A percentile compares a stretch with the other conserved stretches of the same genome.
Conservation (phyloP, 257 asterid species). For the Eustoma russellianum region DNA sequence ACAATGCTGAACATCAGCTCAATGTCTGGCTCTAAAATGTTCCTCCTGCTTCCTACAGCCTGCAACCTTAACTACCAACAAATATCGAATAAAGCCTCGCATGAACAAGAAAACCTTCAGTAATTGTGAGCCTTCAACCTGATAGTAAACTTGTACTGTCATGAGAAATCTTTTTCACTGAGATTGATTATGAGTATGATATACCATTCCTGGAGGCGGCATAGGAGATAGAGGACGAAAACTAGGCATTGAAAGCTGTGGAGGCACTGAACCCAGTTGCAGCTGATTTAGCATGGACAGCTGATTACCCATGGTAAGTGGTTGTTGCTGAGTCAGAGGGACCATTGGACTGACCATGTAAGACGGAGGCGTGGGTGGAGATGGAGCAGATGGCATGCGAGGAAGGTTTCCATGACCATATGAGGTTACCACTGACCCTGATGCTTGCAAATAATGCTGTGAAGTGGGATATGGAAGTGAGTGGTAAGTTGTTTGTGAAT, state of each 20-base stretch:
- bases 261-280: constrained; percentile 24
- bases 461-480: constrained; percentile 38
- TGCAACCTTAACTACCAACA: too few relatives aligned
- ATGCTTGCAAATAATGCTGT: constrained; percentile 57
- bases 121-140: background rate
- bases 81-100: too few relatives aligned
- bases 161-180: constrained; percentile 25
- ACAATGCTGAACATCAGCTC: too few relatives aligned
- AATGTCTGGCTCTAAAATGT: too few relatives aligned
- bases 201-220: constrained; percentile 61
- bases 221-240: constrained; percentile 47
- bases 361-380: constrained; percentile 39
- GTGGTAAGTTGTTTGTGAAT: constrained; percentile 45
- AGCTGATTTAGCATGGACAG: constrained; percentile 23
- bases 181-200: constrained; percentile 41
- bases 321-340: constrained; percentile 43
- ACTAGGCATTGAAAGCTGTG: constrained; percentile 34
- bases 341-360: constrained; percentile 53
- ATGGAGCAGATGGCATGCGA: constrained; percentile 39
- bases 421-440: constrained; percentile 36
- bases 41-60: too few relatives aligned
- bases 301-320: constrained; percentile 32
- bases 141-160: background rate
- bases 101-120: too few relatives aligned
- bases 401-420: constrained; percentile 43